Conservation (phyloP, 192 early-diverging fungal species). For the Cladochytrium replicatum region DNA sequence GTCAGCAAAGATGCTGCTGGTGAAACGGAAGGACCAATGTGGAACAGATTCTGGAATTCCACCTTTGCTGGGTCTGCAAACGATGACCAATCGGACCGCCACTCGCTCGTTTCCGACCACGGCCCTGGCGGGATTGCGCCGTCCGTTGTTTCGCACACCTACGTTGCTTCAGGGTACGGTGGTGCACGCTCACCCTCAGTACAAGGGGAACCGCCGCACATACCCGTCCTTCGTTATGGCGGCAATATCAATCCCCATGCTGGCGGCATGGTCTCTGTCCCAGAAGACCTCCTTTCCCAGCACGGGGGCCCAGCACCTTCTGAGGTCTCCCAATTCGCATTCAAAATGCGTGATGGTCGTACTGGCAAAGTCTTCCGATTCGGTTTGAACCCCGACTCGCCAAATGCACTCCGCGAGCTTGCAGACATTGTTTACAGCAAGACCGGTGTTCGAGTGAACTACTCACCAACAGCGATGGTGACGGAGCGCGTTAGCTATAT, state of each 20-base stretch:
- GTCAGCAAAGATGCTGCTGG: not conserved
- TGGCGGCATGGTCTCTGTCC: no score
- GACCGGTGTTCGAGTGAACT: constrained; percentile 3
- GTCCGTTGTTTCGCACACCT: no score
- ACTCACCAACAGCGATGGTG: not conserved
- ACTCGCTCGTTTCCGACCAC: constrained; percentile 17
- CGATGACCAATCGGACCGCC: constrained; percentile 24
- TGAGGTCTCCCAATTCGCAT: constrained; percentile 30
- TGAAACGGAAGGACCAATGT: constrained; percentile 26
- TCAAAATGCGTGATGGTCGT: constrained; percentile 32
- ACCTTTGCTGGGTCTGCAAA: constrained; percentile 17
- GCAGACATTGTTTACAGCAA: constrained; percentile 11
- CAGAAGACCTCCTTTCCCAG: no score
- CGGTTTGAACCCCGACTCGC: constrained; percentile 5
- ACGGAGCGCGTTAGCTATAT: constrained; percentile 44
- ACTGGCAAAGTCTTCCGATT: constrained; percentile 32
- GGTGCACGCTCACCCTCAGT: no score
- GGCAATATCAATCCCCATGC: no score
- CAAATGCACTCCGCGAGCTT: constrained; percentile 13
- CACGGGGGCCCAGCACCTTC: no score
- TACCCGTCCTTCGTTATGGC: no score
- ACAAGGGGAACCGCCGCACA: no score
- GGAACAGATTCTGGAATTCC: constrained; percentile 32
- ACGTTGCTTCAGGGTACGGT: no score
- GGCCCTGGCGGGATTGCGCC: no score